These are phyloP conservation scores for Alternaria dauci DNA, from an alignment of 2,329 filamentous ascomycete genomes.

Conservation along the genomic window DNA sequence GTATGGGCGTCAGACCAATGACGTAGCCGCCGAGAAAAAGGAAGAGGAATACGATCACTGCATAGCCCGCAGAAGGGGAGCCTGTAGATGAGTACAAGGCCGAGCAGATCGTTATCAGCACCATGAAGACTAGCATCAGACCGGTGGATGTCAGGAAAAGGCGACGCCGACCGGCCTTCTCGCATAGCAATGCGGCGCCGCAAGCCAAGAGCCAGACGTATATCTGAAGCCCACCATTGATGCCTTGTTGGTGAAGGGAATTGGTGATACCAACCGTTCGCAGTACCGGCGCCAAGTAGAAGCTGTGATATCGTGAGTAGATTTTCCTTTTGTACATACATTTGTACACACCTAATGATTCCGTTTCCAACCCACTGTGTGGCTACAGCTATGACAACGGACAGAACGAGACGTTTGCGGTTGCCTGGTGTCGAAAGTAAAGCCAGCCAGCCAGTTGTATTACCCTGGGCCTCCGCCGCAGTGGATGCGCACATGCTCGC, in stretches of 20 bases:
- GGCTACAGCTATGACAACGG: conserved; percentile 48
- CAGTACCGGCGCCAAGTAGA: conserved; percentile 51
- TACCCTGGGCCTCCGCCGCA: conserved; percentile 1
- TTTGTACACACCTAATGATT: conserved; percentile 33
- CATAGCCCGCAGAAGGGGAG: conserved; percentile 17
- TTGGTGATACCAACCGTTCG: conserved; percentile 51
- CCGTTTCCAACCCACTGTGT: conserved; percentile 55
- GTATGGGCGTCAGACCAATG: conserved; percentile 49
- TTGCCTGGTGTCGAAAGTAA: conserved; percentile 45
- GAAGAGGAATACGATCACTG: conserved; percentile 30
- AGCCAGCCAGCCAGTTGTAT: conserved; percentile 7
- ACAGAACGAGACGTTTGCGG: conserved; percentile 51
- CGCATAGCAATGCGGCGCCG: conserved; percentile 52
- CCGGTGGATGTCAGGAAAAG: conserved; percentile 54
- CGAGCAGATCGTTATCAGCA: conserved; percentile 54
- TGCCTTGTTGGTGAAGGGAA: conserved; percentile 47
- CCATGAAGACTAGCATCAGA: conserved; percentile 57
- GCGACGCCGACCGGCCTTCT: conserved; percentile 54
- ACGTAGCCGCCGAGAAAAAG: conserved; percentile 29
- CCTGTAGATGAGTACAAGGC: conserved; percentile 28
- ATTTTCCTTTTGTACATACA: background rate
- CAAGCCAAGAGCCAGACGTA: conserved; percentile 52
- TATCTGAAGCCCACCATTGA: conserved; percentile 53
- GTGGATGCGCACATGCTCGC: conserved; percentile 10
- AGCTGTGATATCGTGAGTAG: conserved; percentile 20